Evolutionary conservation across 2,329 filamentous ascomycete species (phyloP).

Genomic region (Alternaria gansuensis): DNA sequence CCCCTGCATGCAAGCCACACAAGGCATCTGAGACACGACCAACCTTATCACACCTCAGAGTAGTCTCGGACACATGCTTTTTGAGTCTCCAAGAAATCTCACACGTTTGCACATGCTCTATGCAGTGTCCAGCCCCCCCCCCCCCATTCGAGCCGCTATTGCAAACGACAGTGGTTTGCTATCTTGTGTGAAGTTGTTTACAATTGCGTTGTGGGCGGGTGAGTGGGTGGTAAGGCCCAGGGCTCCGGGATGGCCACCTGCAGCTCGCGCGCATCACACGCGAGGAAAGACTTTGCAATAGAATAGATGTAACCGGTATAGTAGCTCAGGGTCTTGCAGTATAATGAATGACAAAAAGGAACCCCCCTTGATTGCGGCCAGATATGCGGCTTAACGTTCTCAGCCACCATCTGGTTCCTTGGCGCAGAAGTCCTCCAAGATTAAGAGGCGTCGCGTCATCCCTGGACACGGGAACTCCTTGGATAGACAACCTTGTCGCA

Average conservation of each 20-base stretch:
- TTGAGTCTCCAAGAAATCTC: constrained; percentile 17
- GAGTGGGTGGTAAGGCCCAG: constrained; percentile 3
- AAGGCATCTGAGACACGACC: constrained; percentile 42
- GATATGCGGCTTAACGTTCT: constrained; percentile 34
- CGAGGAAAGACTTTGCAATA: neutral
- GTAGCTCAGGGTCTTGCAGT: neutral
- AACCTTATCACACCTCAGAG: constrained; percentile 29
- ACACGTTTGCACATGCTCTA: constrained; percentile 24
- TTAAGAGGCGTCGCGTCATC: constrained; percentile 31
- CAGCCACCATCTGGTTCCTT: constrained; percentile 25
- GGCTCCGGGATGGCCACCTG: constrained; percentile 1
- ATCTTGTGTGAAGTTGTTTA: constrained; percentile 9
- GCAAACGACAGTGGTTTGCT: constrained; percentile 10
- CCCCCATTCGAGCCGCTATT: constrained; percentile 13
- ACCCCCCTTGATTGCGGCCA: constrained; percentile 16
- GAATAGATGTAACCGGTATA: too few species aligned
- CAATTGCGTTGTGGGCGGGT: neutral
- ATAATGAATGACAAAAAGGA: neutral
- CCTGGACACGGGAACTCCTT: constrained; percentile 23
- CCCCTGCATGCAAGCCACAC: constrained; percentile 36
- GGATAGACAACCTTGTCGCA: constrained; percentile 13
- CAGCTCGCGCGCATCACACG: constrained; percentile 5
- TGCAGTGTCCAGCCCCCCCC: constrained; percentile 13
- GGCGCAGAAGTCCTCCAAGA: constrained; percentile 18
- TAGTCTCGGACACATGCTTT: constrained; percentile 21